A percentile compares a stretch with the other conserved stretches of the same genome.
Conservation (phyloP, 257 asterid genomes). For the Nicotiana tabacum region DNA sequence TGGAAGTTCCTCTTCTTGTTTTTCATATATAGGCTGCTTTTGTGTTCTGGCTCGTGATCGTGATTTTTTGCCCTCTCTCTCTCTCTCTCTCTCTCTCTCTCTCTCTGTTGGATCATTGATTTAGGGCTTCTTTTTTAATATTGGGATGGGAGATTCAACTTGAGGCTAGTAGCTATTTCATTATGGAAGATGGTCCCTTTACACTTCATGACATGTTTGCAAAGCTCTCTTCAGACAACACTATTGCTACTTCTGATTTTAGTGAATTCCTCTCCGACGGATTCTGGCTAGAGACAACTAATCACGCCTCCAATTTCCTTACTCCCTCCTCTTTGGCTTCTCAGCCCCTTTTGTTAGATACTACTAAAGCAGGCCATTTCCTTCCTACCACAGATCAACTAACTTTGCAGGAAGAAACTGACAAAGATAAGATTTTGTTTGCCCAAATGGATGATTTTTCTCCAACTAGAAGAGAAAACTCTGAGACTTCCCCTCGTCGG, state of each 20-base stretch:
- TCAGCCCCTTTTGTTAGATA: constrained; percentile 27
- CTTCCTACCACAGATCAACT: constrained; percentile 25
- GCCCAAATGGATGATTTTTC: constrained; percentile 31
- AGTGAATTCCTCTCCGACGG: constrained; percentile 64
- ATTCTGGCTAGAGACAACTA: constrained; percentile 69
- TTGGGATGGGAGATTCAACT: neutral
- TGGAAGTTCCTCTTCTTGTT: constrained; percentile 48
- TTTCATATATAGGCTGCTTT: constrained; percentile 37
- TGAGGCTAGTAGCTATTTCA: constrained; percentile 2
- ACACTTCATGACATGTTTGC: constrained; percentile 33
- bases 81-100: no score
- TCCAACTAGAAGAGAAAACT: constrained; percentile 19
- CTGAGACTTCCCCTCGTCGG: constrained; percentile 22
- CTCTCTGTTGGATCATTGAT: neutral
- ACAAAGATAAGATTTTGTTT: constrained; percentile 16
- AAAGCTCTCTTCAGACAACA: constrained; percentile 29
- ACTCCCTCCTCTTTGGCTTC: constrained; percentile 19
- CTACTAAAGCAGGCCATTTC: constrained; percentile 6
- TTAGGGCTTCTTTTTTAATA: neutral
- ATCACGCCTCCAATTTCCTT: constrained; percentile 45
- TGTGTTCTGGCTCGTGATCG: constrained; percentile 37
- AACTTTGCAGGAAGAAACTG: constrained; percentile 23
- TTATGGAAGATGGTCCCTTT: constrained; percentile 63
- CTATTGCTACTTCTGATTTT: constrained; percentile 27
- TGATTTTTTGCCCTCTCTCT: neutral